Percentiles rank a stretch among this genome's conserved stretches.
These are phyloP conservation scores for Abrus pulchellus DNA, from an alignment of 306 rosid species.

Conservation along the genomic window DNA sequence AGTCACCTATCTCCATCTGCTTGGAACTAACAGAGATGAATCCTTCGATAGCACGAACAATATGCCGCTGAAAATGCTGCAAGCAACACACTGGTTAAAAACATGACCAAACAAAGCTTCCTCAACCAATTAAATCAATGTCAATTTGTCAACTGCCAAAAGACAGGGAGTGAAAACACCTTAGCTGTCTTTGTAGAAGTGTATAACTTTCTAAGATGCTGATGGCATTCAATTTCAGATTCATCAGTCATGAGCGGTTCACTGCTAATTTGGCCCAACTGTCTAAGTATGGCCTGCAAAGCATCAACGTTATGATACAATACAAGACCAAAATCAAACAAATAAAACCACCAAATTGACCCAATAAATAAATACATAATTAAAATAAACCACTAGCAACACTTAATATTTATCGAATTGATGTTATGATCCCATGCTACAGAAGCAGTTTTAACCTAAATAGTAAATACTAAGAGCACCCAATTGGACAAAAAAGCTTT, in stretches of 20 bases:
- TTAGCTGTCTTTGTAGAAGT: conserved; percentile 82
- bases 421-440: conserved; percentile 18
- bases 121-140: neutral
- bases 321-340: conserved; percentile 20
- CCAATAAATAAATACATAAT: neutral
- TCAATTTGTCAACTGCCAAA: neutral
- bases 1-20: conserved; percentile 86
- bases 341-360: conserved; percentile 4
- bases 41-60: conserved; percentile 84
- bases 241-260: conserved; percentile 76
- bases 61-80: conserved; percentile 90
- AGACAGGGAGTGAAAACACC: conserved; percentile 54
- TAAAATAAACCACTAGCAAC: neutral
- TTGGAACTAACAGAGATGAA: conserved; percentile 73
- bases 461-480: conserved; percentile 21
- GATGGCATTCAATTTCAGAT: conserved; percentile 75
- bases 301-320: conserved; percentile 33
- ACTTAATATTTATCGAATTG: neutral
- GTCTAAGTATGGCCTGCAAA: conserved; percentile 84
- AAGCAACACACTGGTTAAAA: conserved; percentile 43
- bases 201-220: conserved; percentile 79
- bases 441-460: conserved; percentile 41
- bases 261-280: conserved; percentile 76
- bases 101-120: conserved; percentile 12
- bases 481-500: conserved; percentile 3